Evolutionary conservation across 805 yeast genomes (phyloP), one percentile per base, ranked within the genome.

Genomic region (Ogataea haglerorum): DNA sequence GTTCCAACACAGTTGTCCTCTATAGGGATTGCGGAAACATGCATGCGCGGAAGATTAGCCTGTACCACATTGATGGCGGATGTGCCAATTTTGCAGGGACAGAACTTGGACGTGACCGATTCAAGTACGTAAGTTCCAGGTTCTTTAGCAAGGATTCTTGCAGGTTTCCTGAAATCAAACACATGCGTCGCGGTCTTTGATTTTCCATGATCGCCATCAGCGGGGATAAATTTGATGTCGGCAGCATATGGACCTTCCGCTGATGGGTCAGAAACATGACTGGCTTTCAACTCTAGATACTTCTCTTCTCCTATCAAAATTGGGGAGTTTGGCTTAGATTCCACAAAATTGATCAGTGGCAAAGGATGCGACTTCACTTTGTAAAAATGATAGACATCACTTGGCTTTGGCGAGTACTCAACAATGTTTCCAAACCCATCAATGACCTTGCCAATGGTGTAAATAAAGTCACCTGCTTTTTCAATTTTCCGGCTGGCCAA

Each of bases 1-100:
- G 89, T 87, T 0, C 99, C 99, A 22, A 93, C 85, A 66, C 99
- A 93, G 35, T 83, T 77, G 54, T 91, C 98, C 18, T 78, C 69
- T 2, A 91, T 78, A 3, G 91, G 78, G 10, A 68, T 68, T 1
- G 88, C 78, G 2, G 50, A 32, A 12, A 77, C 69, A 2, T 56
- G 55, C 14, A 72, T 65, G 2, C 73, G 69, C 3, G 75, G 76
- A 27, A 48, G 37, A 2, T 57, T 58, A 1, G 73, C 75, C 10
- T 57, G 48, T n/a, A 52, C 41, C 1, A 87, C 71, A 13, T 67
- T 56, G 9, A 84, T 68, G 1, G 68, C 59, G 1, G 80, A 70
- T 9, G 76, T 66, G n/a, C 82, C 87, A 15, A 85, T 69, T 10
- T 70, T 68, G 34, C 95, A 88, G 0, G 75, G 69, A 64, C 99